A percentile compares a stretch with the other conserved stretches of the same genome.
These are phyloP conservation scores for Cystofilobasidium capitatum DNA, from an alignment of 768 basidiomycete genomes.

Conservation along the genomic window DNA sequence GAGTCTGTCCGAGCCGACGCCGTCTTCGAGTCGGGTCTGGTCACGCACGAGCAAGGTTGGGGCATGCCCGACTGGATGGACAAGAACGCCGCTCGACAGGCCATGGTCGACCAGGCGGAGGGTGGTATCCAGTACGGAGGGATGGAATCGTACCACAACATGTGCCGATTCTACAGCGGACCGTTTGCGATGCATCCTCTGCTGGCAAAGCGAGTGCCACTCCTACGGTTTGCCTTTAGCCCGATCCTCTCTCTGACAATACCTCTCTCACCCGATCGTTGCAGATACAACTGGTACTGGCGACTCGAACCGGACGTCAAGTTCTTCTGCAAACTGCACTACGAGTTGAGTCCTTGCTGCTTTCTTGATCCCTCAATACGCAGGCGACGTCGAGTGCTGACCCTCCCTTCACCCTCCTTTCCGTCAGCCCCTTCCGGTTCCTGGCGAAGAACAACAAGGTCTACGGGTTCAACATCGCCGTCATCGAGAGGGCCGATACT, in stretches of 20 bases:
- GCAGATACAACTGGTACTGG: slow-evolving; percentile 23
- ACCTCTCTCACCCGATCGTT: neutral
- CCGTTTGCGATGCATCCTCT: slow-evolving; percentile 16
- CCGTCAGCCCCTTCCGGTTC: slow-evolving; percentile 21
- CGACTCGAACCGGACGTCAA: slow-evolving; percentile 22
- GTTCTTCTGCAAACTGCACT: slow-evolving; percentile 20
- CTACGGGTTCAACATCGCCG: slow-evolving; percentile 25
- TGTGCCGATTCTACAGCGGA: slow-evolving; percentile 22
- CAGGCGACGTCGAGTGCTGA: neutral
- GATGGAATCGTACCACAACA: slow-evolving; percentile 14
- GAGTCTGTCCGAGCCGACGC: neutral
- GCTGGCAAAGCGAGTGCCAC: slow-evolving; percentile 10
- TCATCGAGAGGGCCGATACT: slow-evolving; percentile 14
- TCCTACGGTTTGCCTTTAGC: neutral
- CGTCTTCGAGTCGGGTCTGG: slow-evolving; percentile 8
- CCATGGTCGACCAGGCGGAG: slow-evolving; percentile 5
- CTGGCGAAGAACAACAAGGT: slow-evolving; percentile 20
- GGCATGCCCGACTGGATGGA: slow-evolving; percentile 24
- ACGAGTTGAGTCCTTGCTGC: slow-evolving; percentile 2
- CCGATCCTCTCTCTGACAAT: neutral
- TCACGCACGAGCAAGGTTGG: slow-evolving; percentile 24
- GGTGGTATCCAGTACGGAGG: slow-evolving; percentile 22
- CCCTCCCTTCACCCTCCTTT: neutral
- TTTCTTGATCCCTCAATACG: neutral
- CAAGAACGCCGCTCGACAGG: neutral